Base-by-base conservation (phyloP, 108 stramenopile genomes). In the Cyclotella choctawhatcheeana region DNA sequence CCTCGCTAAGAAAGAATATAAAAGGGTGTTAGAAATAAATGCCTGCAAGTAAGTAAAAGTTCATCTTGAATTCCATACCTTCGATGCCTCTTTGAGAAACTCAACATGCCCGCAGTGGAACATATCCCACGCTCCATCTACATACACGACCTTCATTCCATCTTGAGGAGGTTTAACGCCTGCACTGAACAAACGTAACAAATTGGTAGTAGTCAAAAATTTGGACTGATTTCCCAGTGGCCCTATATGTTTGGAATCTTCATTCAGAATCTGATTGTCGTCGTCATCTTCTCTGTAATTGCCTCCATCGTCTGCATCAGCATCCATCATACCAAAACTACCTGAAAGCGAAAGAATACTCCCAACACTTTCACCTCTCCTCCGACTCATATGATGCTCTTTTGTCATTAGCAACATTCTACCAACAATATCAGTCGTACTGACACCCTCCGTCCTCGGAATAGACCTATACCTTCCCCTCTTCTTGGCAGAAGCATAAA, bases 371-470 rank as follows among this genome's bases (percentile, higher is more conserved):
- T 58, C 64, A 33, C 61, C 59, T 52, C 70, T 48, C 21, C 32
- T 45, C 60, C 58, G 33, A 30, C 76, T 64, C 53, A 89, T 67
- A 72, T 99, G 96, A 80, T 97, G 97, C 27, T 94, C 93, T 63
- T 88, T 92, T 16, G 91, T 95, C 82, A 97, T 86, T 14, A 97
- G 73, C 33, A 99, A 64, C 96, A 99, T 98, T 18, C 99, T 74
- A n/a, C 99, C 99, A 7, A 99, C 97, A 65, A 99, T 96, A 69
- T 99, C 99, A 0, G 98, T 99, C 0, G 99, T 99, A 30, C 93
- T 95, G 30, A 99, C 97, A 12, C 99, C 99, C 75, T 99, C 99
- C 17, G 99, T 99, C n/a, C 99, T 79, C 20, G 98, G 97, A 71
- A 99, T 98, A 43, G 82, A 89, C 44, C 87, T 78, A 71, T 91